phyloP scores from a whole-genome alignment of 2,329 filamentous ascomycete species.

The Hypoxylon rubiginosum region DNA sequence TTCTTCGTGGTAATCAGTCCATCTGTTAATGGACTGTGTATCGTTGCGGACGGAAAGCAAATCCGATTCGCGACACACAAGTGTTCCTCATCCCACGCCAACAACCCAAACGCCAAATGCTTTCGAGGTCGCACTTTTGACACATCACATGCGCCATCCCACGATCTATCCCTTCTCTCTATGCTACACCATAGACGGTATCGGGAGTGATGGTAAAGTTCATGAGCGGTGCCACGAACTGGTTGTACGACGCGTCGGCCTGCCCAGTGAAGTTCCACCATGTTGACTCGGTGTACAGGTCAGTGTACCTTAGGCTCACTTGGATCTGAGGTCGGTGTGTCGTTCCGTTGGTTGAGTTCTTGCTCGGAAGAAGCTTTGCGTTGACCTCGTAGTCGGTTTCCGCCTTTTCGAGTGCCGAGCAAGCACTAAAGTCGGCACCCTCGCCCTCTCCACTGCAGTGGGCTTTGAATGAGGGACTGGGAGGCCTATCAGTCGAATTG shows the following conservation, averaged over 20 bases:
- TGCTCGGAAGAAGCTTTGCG: conserved; percentile 49
- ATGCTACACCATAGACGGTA: conserved; percentile 49
- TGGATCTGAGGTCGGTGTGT: conserved; percentile 46
- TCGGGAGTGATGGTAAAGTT: conserved; percentile 51
- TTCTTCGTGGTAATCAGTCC: neutral
- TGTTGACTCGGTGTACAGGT: conserved; percentile 45
- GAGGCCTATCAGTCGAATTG: conserved; percentile 43
- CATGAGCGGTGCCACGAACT: conserved; percentile 42
- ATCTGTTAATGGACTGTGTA: conserved; percentile 6
- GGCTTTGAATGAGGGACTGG: conserved; percentile 51
- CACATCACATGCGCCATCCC: conserved; percentile 25
- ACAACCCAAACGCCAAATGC: conserved; percentile 14
- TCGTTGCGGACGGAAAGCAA: conserved; percentile 18
- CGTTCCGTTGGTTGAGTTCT: conserved; percentile 35
- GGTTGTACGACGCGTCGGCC: conserved; percentile 48
- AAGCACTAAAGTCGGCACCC: conserved; percentile 48
- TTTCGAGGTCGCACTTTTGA: conserved; percentile 21
- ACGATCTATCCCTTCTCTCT: conserved; percentile 16
- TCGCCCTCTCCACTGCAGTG: conserved; percentile 50
- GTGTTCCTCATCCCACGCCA: conserved; percentile 25
- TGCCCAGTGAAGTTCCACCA: conserved; percentile 54
- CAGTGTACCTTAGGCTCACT: conserved; percentile 50
- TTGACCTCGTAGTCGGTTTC: conserved; percentile 46
- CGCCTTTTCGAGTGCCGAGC: conserved; percentile 42
- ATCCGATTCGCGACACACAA: conserved; percentile 31